Base-by-base conservation (phyloP, 805 yeast genomes). In the Cyberlindnera xylosilytica region DNA sequence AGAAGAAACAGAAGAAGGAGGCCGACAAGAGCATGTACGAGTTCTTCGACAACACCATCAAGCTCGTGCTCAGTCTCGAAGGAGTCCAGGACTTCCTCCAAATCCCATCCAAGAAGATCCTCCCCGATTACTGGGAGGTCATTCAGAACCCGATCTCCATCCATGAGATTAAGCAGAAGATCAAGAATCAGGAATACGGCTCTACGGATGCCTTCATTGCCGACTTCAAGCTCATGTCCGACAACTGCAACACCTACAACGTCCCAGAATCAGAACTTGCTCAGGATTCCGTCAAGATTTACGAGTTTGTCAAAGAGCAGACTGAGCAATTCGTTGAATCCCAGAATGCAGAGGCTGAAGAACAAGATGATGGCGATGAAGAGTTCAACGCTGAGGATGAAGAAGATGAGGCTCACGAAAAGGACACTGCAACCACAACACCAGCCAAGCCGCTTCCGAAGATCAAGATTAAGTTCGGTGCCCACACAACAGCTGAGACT, bases 111-210 rank as follows among this genome's bases (percentile, higher is more conserved):
- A 78, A 80, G 51, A 80, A 82, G 57, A 63, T 76, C 35, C 87
- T 85, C 56, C 89, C 96, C 0, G 95, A 87, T 58, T 89, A 88
- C 61, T 87, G 82, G 58, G 67, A 79, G 41, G 79, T 87, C 34
- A 80, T 86, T 41, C 64, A 68, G 40, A 64, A 65, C 18, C 95
- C 96, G 2, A 77, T 85, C 3, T 82, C 95, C 0, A 60, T 87
- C 11, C 71, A 76, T 42, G 91, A 85, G 61, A 79, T 87, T 45
- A 72, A 72, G 45, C 65, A 62, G 45, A 76, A 74, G 44, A 56
- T 76, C 34, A 62, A 64, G 10, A 53, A 23, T 20, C 8, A n/a
- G 24, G 28, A 62, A 9, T 70, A 72, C 46, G 12, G 52, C 38
- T 44, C 68, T 53, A 19, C 53, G 36, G 33, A 64, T 31, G 74